Percentiles rank a stretch among this genome's conserved stretches.
phyloP scores from a whole-genome alignment of 1,284 basidiomycete genomes.

The Ganoderma sinense region DNA sequence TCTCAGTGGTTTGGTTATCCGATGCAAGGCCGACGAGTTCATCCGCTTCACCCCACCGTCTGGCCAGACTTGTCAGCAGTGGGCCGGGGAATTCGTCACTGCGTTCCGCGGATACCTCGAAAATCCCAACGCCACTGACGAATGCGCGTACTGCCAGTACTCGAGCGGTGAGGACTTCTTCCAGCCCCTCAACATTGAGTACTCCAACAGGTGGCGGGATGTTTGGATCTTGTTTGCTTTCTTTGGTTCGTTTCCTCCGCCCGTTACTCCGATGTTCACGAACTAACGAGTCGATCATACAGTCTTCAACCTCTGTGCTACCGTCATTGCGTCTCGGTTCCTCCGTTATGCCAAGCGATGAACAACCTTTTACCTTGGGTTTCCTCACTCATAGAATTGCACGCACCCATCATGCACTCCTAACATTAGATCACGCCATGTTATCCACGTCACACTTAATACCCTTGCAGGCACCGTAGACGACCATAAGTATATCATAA shows the following conservation, averaged over 20 bases:
- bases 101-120: slow-evolving; percentile 81
- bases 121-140: slow-evolving; percentile 66
- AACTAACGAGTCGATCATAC: slow-evolving; percentile 6
- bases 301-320: slow-evolving; percentile 78
- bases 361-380: not conserved
- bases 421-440: not conserved
- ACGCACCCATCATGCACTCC: not conserved
- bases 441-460: not conserved
- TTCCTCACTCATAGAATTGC: not conserved
- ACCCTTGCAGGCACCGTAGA: not conserved
- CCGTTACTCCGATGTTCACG: not conserved
- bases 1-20: slow-evolving; percentile 67
- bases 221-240: slow-evolving; percentile 75
- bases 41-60: slow-evolving; percentile 73
- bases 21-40: slow-evolving; percentile 75
- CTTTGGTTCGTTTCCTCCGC: slow-evolving; percentile 50
- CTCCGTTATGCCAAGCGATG: slow-evolving; percentile 75
- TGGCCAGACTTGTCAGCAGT: slow-evolving; percentile 78
- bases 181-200: slow-evolving; percentile 73
- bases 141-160: slow-evolving; percentile 82
- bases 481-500: not conserved
- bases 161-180: slow-evolving; percentile 76
- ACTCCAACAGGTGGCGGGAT: slow-evolving; percentile 75
- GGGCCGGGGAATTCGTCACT: slow-evolving; percentile 73
- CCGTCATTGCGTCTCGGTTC: slow-evolving; percentile 76